Base-by-base conservation (phyloP, 2,329 filamentous ascomycete species). In the Monilinia aucupariae region DNA sequence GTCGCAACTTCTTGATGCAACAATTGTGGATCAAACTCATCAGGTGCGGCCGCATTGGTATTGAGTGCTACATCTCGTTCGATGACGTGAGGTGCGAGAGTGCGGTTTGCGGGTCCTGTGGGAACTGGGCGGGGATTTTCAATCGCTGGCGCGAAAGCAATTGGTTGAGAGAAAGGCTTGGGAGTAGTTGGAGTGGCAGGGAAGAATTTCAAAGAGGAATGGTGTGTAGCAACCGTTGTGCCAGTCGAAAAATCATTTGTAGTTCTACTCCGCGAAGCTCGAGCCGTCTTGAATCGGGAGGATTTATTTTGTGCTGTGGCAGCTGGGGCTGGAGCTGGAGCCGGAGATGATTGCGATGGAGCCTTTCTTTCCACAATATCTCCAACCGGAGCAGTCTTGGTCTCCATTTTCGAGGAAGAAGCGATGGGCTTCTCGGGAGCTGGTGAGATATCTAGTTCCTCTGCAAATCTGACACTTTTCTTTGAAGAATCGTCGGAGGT, bases 401-500 rank as follows among this genome's bases (percentile, higher is more conserved):
- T 61, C 30, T 67, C 63, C 15, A 53, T 17, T 34, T 59, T 32
- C 7, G 61, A 20, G 17, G 64, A 53, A 50, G 68, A 64, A 63
- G 58, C 67, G 67, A 41, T 39, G 8, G 71, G 70, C 54, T 68
- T 68, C 67, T 69, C 66, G 41, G 77, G 68, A 27, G 76, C 74
- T 53, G 77, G 78, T 37, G 89, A 87, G 66, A 96, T 85, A 69
- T 94, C 90, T 41, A 96, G 78, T 7, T 81, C 80, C 41, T 86
- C 78, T 2, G 91, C 87, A 75, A 96, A 96, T n/a, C 88, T 85
- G 32, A 96, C 92, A 20, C 84, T 87, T 77, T 94, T 96, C 72
- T 82, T 74, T 5, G 61, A 43, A 50, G 66, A 58, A 9, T 59
- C 49, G 13, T 54, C 34, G 5, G 37, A 58, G 3, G 39, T 22